Base-by-base conservation (phyloP, 345 rosid genomes). In the Eucalyptus polyanthemos region DNA sequence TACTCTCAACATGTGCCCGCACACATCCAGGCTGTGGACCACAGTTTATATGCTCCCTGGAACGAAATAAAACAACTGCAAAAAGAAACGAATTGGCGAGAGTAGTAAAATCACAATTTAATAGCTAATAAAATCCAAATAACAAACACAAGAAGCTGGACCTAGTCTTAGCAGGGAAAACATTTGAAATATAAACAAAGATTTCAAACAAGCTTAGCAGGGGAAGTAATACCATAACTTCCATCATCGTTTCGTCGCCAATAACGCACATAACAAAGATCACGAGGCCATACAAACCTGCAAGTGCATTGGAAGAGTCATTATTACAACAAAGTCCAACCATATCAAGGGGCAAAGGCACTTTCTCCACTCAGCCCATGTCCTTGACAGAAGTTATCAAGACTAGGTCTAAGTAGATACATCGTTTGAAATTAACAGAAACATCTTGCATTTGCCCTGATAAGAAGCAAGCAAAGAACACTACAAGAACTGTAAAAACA, bases 231-330 rank as follows among this genome's bases (percentile, higher is more conserved):
- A 96, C 99, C 99, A 93, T 98, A 98, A 90, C 99, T 98, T 90
- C 99, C 99, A 80, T 98, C 99, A 88, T 98, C 99, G 90, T 98
- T 98, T 91, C 99, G 94, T 54, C 99, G 98, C 99, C 99, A 98
- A 90, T 97, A 98, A 21, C 99, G 96, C 88, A 97, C 99, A 93
- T 98, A 98, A 91, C 99, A 98, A 93, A 98, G 99, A 91, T 98
- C 99, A 89, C 99, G 99, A 22, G 99, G 99, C 99, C 99, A 98
- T 76, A 96, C 97, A 92, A 97, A 88, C 97, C 99, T 98, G 94
- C 90, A 93, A 91, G 40, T 90, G 88, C 31, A 87, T 90, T 90
- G 29, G 76, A 47, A 44, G 40, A 29, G 65, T 45, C 62, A 88
- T 50, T 37, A 50, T 51, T 40, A 50, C 51, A 40, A 40, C 53